Base-by-base conservation (phyloP, 176 grass and related monocot species). In the Elaeis guineensis region DNA sequence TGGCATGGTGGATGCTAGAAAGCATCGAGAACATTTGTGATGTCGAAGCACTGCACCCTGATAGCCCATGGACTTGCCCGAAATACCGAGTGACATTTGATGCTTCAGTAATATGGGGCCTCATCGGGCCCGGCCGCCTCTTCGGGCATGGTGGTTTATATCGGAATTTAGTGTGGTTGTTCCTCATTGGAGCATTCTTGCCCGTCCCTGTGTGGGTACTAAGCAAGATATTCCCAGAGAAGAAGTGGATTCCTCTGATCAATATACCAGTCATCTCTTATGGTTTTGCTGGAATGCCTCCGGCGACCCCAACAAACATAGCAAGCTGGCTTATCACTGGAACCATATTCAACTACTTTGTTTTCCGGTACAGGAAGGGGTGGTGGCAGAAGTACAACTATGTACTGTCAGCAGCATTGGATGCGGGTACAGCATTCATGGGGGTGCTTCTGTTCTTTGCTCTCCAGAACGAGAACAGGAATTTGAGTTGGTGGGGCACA, bases 381-480 rank as follows among this genome's bases (percentile, higher is more conserved):
- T 97, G 93, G 93, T 97, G 93, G 93, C 80, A 91, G 81, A 88
- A 80, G 70, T 97, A 97, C 76, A 97, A 97, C 72, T 97, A 97
- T 82, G 87, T 97, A 70, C 64, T 97, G 16, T 97, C 92, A 6
- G 93, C 93, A 17, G 93, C 93, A 63, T 82, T 97, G 55, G 93
- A 97, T 62, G 93, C 93, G 1, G 93, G 93, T 25, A 97, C 93
- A 0, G 93, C 93, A 2, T 97, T 85, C 81, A 97, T 97, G 93
- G 93, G 87, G 3, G 93, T 97, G 69, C 84, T 97, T 55, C 83
- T 97, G 56, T 97, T 97, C 84, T 91, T 97, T 39, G 81, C 87
- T 53, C 85, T 97, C 16, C 93, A 97, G 78, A 97, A 91, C 59
- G 75, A 76, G 18, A 72, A 85, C 69, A 80, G 74, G 16, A 86